A percentile compares a stretch with the other conserved stretches of the same genome.
phyloP scores from a whole-genome alignment of 306 rosid genomes.

The Cucurbita argyrosperma region DNA sequence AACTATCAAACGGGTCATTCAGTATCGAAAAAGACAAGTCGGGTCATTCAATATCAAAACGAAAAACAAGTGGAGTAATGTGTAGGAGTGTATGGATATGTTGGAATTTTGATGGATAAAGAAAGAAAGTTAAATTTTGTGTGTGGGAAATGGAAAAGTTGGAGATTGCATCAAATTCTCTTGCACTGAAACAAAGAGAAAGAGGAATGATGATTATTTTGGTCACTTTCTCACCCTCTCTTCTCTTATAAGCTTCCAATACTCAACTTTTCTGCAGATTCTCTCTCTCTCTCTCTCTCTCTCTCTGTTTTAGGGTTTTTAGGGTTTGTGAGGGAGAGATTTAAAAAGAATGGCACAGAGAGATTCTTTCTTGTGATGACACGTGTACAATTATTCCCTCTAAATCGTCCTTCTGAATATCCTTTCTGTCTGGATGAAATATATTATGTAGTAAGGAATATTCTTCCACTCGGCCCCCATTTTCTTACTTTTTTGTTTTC shows the following conservation, averaged over 20 bases:
- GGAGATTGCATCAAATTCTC: slow-evolving; percentile 65
- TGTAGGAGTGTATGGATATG: neutral
- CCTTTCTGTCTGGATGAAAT: slow-evolving; percentile 59
- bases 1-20: neutral
- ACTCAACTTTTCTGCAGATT: slow-evolving; percentile 62
- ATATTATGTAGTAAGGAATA: neutral
- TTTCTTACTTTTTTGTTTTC: neutral
- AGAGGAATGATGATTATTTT: slow-evolving; percentile 10
- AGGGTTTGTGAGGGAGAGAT: neutral
- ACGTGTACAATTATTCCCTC: slow-evolving; percentile 46
- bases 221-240: slow-evolving; percentile 65
- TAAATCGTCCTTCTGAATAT: slow-evolving; percentile 61
- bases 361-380: slow-evolving; percentile 30
- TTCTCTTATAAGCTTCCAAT: slow-evolving; percentile 67
- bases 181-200: slow-evolving; percentile 7
- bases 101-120: neutral
- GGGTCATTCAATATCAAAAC: too few relatives aligned
- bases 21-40: neutral
- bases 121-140: neutral
- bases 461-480: slow-evolving; percentile 3
- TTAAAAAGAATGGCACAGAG: slow-evolving; percentile 3
- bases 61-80: neutral
- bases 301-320: slow-evolving; percentile 1
- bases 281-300: slow-evolving; percentile 29
- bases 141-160: neutral